Percentiles rank a stretch among this genome's conserved stretches.
Evolutionary conservation across 1,139 yeast species (phyloP).

Genomic region (Keqinozyma sinolaborantium): DNA sequence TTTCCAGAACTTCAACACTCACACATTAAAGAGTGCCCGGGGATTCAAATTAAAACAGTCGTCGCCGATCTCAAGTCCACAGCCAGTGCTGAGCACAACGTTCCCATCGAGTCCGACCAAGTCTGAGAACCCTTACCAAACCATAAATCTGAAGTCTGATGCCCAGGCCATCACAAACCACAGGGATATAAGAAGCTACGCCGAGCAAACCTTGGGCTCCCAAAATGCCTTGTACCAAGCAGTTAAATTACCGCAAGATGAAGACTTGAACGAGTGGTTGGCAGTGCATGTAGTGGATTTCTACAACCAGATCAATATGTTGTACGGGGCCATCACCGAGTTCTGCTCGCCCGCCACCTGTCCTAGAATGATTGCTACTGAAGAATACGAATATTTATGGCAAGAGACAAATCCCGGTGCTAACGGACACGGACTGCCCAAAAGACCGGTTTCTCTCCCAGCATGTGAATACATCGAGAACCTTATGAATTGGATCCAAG

Average conservation of each 20-base stretch:
- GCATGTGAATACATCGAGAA: slow-evolving; percentile 95
- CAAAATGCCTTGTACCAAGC: slow-evolving; percentile 90
- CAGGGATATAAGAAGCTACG: slow-evolving; percentile 73
- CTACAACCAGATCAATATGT: slow-evolving; percentile 93
- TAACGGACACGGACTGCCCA: slow-evolving; percentile 53
- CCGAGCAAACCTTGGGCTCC: slow-evolving; percentile 92
- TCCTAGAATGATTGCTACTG: slow-evolving; percentile 96
- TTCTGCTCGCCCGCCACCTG: slow-evolving; percentile 91
- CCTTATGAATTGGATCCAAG: slow-evolving; percentile 92
- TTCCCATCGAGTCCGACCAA: slow-evolving; percentile 27
- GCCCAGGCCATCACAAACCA: slow-evolving; percentile 53
- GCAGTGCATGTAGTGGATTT: slow-evolving; percentile 92
- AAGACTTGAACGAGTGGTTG: slow-evolving; percentile 90
- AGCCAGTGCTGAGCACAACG: slow-evolving; percentile 30
- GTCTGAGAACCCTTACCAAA: slow-evolving; percentile 23
- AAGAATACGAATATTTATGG: slow-evolving; percentile 95
- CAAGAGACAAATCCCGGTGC: slow-evolving; percentile 58
- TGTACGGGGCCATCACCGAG: slow-evolving; percentile 93
- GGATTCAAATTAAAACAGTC: slow-evolving; percentile 48
- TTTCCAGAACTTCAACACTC: slow-evolving; percentile 57
- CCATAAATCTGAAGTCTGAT: slow-evolving; percentile 17
- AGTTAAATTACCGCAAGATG: slow-evolving; percentile 90
- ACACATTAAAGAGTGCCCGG: slow-evolving; percentile 50
- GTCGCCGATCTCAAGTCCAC: slow-evolving; percentile 43
- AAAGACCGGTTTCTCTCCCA: slow-evolving; percentile 52